Base-by-base conservation (phyloP, 108 stramenopile species). In the Skeletonema costatum region DNA sequence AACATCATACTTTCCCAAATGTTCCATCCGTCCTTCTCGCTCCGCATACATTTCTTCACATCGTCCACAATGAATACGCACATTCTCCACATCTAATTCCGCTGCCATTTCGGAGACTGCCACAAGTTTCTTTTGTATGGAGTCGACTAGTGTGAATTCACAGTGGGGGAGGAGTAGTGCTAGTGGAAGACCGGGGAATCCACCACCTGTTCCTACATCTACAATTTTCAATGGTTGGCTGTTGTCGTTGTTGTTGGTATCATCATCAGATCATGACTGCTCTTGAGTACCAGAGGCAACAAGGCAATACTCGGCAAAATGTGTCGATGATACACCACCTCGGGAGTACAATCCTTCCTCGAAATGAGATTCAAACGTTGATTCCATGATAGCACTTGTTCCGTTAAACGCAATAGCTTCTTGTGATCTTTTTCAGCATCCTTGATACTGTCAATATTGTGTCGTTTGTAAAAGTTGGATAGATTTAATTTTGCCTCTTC, bases 101-200 rank as follows among this genome's bases (percentile, higher is more conserved):
- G 82, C 68, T 1, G 85, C 90, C 92, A 95, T 93, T 69, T 90
- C 90, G 63, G 89, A 78, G 5, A 92, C 88, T 39, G 90, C 94
- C 21, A 53, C 68, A 9, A 96, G 68, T 69, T 97, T 96, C 88
- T 96, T 96, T 30, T 85, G 89, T 9, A 91, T 81, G 69, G 87
- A 87, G 66, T 97, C 97, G 14, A 94, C 85, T 35, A 97, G 72
- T 46, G 86, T 76, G 78, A 97, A 97, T 19, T 87, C 65, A 31
- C 73, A 19, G 11, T 88, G 50, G 16, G 97, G 94, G 60, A 81
- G 75, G 33, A 85, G 73, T 73, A 97, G 88, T 38, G 97, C 94
- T 46, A 97, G 67, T 4, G 97, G 97, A 8, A 97, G 70, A 16
- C 97, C 97, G 14, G 97, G 97, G 82, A 97, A 96, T 12, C 97